Evolutionary conservation across 805 yeast species (phyloP), one percentile per base, ranked within the genome.

Genomic region (Candida berthetii): DNA sequence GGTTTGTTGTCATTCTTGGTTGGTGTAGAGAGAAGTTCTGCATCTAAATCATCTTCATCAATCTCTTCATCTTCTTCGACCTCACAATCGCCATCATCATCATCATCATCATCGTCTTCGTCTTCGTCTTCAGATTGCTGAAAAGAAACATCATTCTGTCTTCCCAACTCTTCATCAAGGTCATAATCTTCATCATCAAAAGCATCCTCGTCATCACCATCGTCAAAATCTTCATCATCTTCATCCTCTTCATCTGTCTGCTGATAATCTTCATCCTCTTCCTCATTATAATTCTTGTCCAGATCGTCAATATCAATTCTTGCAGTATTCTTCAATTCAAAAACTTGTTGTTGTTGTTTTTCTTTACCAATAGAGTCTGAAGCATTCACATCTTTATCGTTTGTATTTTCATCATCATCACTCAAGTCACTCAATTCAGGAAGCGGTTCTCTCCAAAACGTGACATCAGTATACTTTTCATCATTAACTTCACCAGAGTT

Each of bases 361-460:
- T 41, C 40, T 34, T 43, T 41, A 4, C 14, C 24, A 2, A 42
- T 45, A 24, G 44, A 46, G 31, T 47, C 36, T 36, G 32, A 17
- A 14, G 36, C 18, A 37, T 40, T 35, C 18, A 45, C 37, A 29
- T 41, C 40, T 17, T 45, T 57, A 18, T 50, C 60, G 22, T 48
- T 55, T 10, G 54, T 59, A 3, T 43, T 68, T 57, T 45, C 57
- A 3, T 57, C 66, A 7, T 58, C 61, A 41, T 79, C 86, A 37
- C 80, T 73, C 35, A 77, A 64, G 42, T 80, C 85, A 43, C 76
- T 75, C 19, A 84, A 53, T 45, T 80, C 79, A 4, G 74, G 64
- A 20, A 90, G 53, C 1, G 96, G 95, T 40, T 82, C 91, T 48
- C 96, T 69, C 99, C 99, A 93, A 60, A 75, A 93, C 56, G 85